Evolutionary conservation across 371 early-diverging fungal species (phyloP).

Genomic region (Mortierella sp.): DNA sequence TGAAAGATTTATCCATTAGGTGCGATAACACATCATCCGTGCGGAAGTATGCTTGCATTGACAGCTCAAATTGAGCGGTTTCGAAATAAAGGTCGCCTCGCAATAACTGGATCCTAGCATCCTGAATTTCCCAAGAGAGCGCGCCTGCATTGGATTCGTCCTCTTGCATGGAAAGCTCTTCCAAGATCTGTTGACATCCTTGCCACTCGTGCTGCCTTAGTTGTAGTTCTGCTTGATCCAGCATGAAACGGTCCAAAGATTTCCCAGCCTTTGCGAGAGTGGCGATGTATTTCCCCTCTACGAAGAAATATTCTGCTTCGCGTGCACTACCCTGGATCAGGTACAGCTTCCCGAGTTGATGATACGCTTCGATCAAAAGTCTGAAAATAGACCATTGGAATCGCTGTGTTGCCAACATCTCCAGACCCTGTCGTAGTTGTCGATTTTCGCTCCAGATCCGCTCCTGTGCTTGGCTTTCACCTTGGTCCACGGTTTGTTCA

Average conservation of each 20-base stretch:
- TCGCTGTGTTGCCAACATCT: constrained; percentile 33
- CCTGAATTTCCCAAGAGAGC: constrained; percentile 38
- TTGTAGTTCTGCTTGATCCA: constrained; percentile 68
- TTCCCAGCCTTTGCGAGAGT: constrained; percentile 62
- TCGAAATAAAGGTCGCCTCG: constrained; percentile 63
- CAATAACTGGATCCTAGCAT: constrained; percentile 54
- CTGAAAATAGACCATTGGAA: constrained; percentile 46
- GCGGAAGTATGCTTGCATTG: constrained; percentile 60
- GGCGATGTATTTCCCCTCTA: constrained; percentile 70
- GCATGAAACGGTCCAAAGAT: constrained; percentile 60
- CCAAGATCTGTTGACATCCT: constrained; percentile 56
- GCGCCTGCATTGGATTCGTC: constrained; percentile 15
- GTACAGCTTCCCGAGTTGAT: constrained; percentile 67
- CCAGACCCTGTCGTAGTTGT: constrained; percentile 33
- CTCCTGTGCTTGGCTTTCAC: background rate
- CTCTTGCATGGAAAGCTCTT: constrained; percentile 28
- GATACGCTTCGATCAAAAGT: constrained; percentile 62
- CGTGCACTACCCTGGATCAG: constrained; percentile 73
- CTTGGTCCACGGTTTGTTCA: background rate
- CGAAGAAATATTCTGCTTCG: constrained; percentile 78
- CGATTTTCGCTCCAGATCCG: constrained; percentile 8
- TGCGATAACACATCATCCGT: constrained; percentile 61
- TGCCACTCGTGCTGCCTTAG: constrained; percentile 62
- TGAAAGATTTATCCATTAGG: constrained; percentile 62
- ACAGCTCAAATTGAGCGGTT: constrained; percentile 55